Evolutionary conservation across 148 eudicot species (phyloP), one percentile per base, ranked within the genome.

Genomic region (Rhododendron henanense): DNA sequence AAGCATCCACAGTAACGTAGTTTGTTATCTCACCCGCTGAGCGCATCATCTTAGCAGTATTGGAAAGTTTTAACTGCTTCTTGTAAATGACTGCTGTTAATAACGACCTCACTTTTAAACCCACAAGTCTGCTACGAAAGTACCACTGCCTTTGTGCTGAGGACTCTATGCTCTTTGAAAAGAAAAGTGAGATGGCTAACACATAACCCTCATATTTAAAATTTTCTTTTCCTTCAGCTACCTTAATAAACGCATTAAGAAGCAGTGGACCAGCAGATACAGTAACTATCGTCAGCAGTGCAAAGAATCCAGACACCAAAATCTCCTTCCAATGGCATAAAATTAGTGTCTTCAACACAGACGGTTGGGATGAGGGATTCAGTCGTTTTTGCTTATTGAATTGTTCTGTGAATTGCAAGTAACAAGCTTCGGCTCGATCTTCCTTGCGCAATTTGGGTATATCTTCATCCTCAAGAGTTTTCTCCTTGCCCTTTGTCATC

Each of bases 141-240:
- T 90, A 92, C 99, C 98, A 96, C 71, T 95, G 99, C 83, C 98
- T 88, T 85, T 95, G 95, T n/a, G 97, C 90, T 33, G 94, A 67
- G 0, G 99, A 95, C 84, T 95, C 99, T 35, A 92, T 39, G 78
- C 77, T 85, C 90, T 96, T 96, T 8, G 92, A 51, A 28, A 92
- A 44, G 86, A 94, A 94, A 55, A 96, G 96, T 2, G 87, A 23
- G 57, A 92, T 33, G 50, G 95, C 99, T 80, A 96, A 86, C 41
- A 92, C 11, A 77, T 92, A 94, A 13, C 94, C 95, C 84, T 96
- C 99, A n/a, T 91, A 78, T 85, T 88, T 88, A 84, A 94, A 93
- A 82, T 87, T 89, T 86, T 85, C 89, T 21, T 91, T 86, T 14
- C 98, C 98, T 92, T 95, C 97, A 8, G 97, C 96, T 50, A 96